phyloP scores from a whole-genome alignment of 805 yeast genomes.

The Kluyveromyces siamensis region DNA sequence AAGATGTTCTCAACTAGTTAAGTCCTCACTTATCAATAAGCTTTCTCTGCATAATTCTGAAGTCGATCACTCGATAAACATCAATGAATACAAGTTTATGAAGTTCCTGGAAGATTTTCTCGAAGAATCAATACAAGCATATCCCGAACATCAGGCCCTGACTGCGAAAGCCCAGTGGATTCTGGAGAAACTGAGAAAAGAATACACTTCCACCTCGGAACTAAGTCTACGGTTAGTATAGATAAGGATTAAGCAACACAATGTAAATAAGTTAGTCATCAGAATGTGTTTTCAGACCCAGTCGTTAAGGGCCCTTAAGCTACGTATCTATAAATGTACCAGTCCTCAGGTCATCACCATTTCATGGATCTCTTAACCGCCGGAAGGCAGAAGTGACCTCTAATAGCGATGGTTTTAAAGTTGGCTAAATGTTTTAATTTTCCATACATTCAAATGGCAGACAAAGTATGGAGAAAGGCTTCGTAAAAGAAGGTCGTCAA shows the following conservation, averaged over 20 bases:
- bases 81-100: conserved; percentile 1
- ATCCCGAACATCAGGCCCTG: neutral
- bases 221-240: conserved; percentile 3
- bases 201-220: neutral
- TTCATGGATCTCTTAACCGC: conserved; percentile 77
- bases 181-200: neutral
- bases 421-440: conserved; percentile 31
- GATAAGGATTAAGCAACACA: neutral
- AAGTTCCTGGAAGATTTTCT: neutral
- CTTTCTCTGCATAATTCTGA: neutral
- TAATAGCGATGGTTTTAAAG: conserved; percentile 97
- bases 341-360: conserved; percentile 91
- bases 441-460: conserved; percentile 5
- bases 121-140: neutral
- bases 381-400: conserved; percentile 63
- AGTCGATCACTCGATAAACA: neutral
- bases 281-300: neutral
- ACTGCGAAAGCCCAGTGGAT: neutral
- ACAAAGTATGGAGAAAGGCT: neutral
- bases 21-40: neutral
- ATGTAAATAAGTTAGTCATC: too few species aligned
- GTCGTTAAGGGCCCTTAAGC: neutral
- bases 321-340: conserved; percentile 41
- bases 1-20: neutral
- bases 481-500: neutral